Evolutionary conservation across 2,329 filamentous ascomycete species (phyloP).

Genomic region (Penicillium italicum): DNA sequence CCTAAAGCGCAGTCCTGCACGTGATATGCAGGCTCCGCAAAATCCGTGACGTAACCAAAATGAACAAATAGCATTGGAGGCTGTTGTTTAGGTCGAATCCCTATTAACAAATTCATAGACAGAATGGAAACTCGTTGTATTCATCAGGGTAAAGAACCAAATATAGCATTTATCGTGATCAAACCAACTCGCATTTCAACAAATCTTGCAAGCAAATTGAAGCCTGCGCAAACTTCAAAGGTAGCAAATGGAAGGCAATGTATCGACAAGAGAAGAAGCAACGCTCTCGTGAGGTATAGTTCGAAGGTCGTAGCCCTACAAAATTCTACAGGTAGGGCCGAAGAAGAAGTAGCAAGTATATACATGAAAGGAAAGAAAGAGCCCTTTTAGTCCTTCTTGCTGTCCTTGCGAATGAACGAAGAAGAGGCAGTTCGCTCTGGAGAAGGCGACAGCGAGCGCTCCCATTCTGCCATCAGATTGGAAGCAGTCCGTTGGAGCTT

Average conservation of each 20-base stretch:
- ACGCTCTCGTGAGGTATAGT: slow-evolving; percentile 27
- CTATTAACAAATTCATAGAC: background rate
- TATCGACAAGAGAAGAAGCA: slow-evolving; percentile 17
- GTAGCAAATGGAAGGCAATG: slow-evolving; percentile 10
- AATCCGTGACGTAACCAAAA: background rate
- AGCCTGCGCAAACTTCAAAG: background rate
- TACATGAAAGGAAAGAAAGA: slow-evolving; percentile 16
- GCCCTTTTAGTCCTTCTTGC: slow-evolving; percentile 30
- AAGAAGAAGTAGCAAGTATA: slow-evolving; percentile 22
- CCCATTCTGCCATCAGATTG: slow-evolving; percentile 86
- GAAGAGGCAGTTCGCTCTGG: slow-evolving; percentile 27
- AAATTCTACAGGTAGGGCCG: slow-evolving; percentile 25
- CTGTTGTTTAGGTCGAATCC: background rate
- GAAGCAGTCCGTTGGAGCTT: slow-evolving; percentile 80
- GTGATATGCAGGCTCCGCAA: slow-evolving; percentile 12
- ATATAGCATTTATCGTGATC: background rate
- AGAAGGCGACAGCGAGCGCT: slow-evolving; percentile 66
- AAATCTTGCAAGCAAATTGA: background rate
- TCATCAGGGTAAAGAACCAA: background rate
- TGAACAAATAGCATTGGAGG: background rate
- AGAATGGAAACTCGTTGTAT: background rate
- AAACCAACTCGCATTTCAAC: slow-evolving; percentile 4
- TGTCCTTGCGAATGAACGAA: slow-evolving; percentile 23
- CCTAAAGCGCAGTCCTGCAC: slow-evolving; percentile 21
- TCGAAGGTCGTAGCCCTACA: slow-evolving; percentile 33